Percentiles rank a stretch among this genome's conserved stretches.
Conservation (phyloP, 2,329 filamentous ascomycete genomes). For the Sporothrix pallida region DNA sequence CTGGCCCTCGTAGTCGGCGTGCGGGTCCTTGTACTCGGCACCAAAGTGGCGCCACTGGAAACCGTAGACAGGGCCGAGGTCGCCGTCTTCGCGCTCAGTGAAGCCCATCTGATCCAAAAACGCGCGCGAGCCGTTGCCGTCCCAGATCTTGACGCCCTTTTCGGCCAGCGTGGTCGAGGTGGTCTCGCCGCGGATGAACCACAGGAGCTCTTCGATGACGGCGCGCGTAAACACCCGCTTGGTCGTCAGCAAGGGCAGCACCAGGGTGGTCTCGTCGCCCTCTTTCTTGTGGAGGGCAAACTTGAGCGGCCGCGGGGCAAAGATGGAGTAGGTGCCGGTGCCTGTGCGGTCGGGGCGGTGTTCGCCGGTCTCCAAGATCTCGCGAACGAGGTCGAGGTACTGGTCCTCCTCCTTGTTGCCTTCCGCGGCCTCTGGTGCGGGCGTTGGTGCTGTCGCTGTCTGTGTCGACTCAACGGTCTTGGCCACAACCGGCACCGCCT, state of each 20-base stretch:
- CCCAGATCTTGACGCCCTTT: constrained; percentile 94
- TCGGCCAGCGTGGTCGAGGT: constrained; percentile 77
- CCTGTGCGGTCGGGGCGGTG: constrained; percentile 89
- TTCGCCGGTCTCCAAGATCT: constrained; percentile 83
- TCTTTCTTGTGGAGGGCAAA: constrained; percentile 67
- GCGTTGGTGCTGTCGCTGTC: not conserved
- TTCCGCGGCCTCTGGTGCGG: not conserved
- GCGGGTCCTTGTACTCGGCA: constrained; percentile 80
- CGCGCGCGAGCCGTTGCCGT: constrained; percentile 90
- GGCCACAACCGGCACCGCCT: not conserved
- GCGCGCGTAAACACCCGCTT: constrained; percentile 95
- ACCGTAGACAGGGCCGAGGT: constrained; percentile 93
- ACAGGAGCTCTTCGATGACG: constrained; percentile 89
- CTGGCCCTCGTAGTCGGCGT: constrained; percentile 82
- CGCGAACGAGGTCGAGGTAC: constrained; percentile 86
- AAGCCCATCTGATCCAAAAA: constrained; percentile 89
- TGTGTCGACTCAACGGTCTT: constrained; percentile 10
- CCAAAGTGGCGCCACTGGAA: constrained; percentile 99
- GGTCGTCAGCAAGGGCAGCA: constrained; percentile 93
- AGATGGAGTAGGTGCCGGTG: constrained; percentile 88
- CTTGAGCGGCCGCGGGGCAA: constrained; percentile 83
- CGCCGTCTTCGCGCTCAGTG: constrained; percentile 79
- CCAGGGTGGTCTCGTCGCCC: constrained; percentile 58
- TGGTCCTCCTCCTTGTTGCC: constrained; percentile 75
- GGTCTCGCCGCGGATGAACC: constrained; percentile 89